Evolutionary conservation across 2,329 filamentous ascomycete genomes (phyloP).

Genomic region (Gaeumannomyces sp.): DNA sequence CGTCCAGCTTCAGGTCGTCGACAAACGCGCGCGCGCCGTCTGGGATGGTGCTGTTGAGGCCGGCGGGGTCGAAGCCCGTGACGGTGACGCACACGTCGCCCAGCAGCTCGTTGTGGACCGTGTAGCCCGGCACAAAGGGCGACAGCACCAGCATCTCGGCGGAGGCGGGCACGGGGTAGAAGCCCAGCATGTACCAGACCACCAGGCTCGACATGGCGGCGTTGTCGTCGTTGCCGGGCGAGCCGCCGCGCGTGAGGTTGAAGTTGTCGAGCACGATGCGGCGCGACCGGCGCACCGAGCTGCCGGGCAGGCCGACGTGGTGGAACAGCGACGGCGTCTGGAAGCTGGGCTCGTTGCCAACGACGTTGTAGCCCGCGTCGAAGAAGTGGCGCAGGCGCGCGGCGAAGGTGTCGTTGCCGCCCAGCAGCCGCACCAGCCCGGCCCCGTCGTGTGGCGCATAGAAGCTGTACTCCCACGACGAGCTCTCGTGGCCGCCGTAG

Average conservation of each 20-base stretch:
- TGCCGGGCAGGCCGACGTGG: constrained; percentile 9
- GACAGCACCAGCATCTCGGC: constrained; percentile 8
- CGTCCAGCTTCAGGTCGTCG: constrained; percentile 1
- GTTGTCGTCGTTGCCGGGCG: constrained; percentile 11
- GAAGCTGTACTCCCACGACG: constrained; percentile 64
- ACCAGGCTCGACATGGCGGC: constrained; percentile 12
- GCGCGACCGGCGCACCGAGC: constrained; percentile 10
- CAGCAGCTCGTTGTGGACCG: constrained; percentile 5
- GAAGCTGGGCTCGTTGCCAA: constrained; percentile 13
- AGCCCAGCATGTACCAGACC: constrained; percentile 7
- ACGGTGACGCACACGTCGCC: constrained; percentile 5
- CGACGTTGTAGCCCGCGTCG: constrained; percentile 26
- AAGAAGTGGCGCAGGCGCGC: constrained; percentile 52
- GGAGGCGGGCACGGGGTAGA: constrained; percentile 4
- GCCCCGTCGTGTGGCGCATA: constrained; percentile 37
- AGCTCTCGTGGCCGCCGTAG: constrained; percentile 64
- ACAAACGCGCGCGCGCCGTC: constrained; percentile 7
- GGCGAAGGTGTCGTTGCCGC: constrained; percentile 44
- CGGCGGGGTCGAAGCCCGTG: not conserved
- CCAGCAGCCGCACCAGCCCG: constrained; percentile 44
- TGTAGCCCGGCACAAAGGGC: constrained; percentile 6
- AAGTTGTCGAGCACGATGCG: constrained; percentile 14
- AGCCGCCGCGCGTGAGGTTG: constrained; percentile 12
- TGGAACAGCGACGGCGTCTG: constrained; percentile 11
- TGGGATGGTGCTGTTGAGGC: constrained; percentile 9